Conservation (phyloP, 805 yeast genomes). For the Geotrichum ghanense region DNA sequence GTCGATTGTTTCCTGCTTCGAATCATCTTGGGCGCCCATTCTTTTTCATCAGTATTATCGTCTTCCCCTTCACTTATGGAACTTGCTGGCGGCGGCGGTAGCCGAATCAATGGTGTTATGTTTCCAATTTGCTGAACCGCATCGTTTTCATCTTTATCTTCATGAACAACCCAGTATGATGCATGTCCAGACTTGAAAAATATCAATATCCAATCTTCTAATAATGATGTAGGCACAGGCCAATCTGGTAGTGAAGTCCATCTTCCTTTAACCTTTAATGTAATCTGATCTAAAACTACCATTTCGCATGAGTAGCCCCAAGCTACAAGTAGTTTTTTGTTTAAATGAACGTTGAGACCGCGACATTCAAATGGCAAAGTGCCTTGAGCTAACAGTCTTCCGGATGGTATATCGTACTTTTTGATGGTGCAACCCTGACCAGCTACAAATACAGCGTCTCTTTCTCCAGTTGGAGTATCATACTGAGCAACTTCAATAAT, state of each 20-base stretch:
- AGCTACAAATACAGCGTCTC: neutral
- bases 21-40: neutral
- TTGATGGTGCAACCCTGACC: neutral
- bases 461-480: neutral
- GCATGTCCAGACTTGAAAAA: constrained; percentile 5
- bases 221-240: constrained; percentile 11
- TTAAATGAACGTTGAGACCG: constrained; percentile 7
- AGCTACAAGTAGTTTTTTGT: constrained; percentile 6
- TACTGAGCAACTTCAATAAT: neutral
- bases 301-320: constrained; percentile 14
- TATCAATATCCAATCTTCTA: constrained; percentile 8
- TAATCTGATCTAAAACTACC: constrained; percentile 5
- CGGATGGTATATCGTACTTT: constrained; percentile 6
- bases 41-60: neutral
- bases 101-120: neutral
- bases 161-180: neutral
- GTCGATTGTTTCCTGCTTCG: neutral
- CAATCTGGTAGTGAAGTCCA: constrained; percentile 10
- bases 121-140: neutral
- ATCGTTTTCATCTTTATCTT: neutral
- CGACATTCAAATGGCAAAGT: constrained; percentile 7
- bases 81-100: neutral
- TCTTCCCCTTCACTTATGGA: neutral
- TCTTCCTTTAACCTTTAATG: constrained; percentile 3
- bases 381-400: constrained; percentile 3